Conservation (phyloP, 164 flowering plant species). For the Aristolochia californica region DNA sequence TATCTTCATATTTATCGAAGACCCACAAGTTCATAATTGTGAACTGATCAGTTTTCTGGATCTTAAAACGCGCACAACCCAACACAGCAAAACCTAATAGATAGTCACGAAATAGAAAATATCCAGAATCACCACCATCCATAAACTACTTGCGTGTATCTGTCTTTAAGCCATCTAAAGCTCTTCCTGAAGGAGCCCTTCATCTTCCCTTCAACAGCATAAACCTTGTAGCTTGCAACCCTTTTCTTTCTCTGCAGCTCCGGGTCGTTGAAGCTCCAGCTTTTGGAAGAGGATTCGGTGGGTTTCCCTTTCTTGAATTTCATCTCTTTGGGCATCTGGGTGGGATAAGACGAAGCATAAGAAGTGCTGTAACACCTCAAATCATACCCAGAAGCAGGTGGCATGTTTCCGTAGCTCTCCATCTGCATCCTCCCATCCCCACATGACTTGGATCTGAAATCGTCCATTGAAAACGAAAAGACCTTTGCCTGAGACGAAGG, state of each 20-base stretch:
- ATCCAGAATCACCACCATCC: constrained; percentile 31
- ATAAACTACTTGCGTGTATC: constrained; percentile 23
- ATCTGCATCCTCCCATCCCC: constrained; percentile 27
- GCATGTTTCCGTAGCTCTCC: constrained; percentile 13
- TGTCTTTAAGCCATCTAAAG: constrained; percentile 34
- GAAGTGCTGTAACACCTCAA: constrained; percentile 21
- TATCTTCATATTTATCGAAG: neutral
- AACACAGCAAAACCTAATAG: neutral
- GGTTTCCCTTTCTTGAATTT: constrained; percentile 19
- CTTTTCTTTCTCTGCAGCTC: constrained; percentile 39
- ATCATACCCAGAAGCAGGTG: constrained; percentile 13
- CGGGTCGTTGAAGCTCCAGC: constrained; percentile 25
- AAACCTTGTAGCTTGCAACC: constrained; percentile 37
- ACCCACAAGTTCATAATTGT: constrained; percentile 1
- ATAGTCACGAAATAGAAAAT: neutral
- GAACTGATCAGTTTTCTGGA: constrained; percentile 1
- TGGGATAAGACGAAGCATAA: constrained; percentile 13
- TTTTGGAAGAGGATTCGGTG: constrained; percentile 12
- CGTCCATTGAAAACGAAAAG: constrained; percentile 30
- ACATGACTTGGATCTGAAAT: constrained; percentile 41
- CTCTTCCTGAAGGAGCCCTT: constrained; percentile 38
- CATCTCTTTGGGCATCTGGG: constrained; percentile 12
- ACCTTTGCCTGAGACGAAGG: neutral
- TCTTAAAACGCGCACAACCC: neutral
- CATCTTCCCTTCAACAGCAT: constrained; percentile 41